A percentile compares a stretch with the other conserved stretches of the same genome.
These are phyloP conservation scores for Botrytis pseudocinerea DNA, from an alignment of 2,329 filamentous ascomycete genomes.

Conservation along the genomic window DNA sequence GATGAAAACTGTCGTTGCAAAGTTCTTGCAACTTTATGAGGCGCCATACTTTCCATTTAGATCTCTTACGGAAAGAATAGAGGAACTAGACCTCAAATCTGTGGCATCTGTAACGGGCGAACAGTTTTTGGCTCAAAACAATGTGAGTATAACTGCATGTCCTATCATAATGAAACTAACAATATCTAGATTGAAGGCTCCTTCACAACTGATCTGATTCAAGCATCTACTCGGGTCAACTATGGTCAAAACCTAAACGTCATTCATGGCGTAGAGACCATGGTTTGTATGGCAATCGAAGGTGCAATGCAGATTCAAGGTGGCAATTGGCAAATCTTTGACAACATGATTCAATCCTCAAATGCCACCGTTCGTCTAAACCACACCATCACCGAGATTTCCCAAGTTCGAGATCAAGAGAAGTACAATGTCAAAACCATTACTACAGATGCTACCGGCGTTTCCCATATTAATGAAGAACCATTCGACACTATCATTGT, in stretches of 20 bases:
- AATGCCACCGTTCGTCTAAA: conserved; percentile 63
- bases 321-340: conserved; percentile 94
- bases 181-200: conserved; percentile 54
- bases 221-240: conserved; percentile 89
- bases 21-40: conserved; percentile 79
- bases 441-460: conserved; percentile 24
- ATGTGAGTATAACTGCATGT: conserved; percentile 43
- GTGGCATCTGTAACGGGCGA: conserved; percentile 71
- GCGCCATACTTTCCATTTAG: conserved; percentile 80
- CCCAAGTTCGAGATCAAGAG: conserved; percentile 45
- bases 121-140: conserved; percentile 68
- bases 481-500: conserved; percentile 79
- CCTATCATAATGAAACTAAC: conserved; percentile 23
- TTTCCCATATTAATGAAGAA: conserved; percentile 30
- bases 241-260: conserved; percentile 86
- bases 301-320: conserved; percentile 77
- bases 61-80: conserved; percentile 68
- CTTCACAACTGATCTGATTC: conserved; percentile 80
- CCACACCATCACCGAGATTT: conserved; percentile 64
- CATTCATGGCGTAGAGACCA: conserved; percentile 86
- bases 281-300: conserved; percentile 85
- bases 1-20: conserved; percentile 68
- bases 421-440: conserved; percentile 50
- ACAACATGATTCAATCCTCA: conserved; percentile 70
- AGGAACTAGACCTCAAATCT: conserved; percentile 65